Percentiles rank a stretch among this genome's conserved stretches.
phyloP scores from a whole-genome alignment of 1,284 basidiomycete species.

The Phylloboletellus chloephorus region DNA sequence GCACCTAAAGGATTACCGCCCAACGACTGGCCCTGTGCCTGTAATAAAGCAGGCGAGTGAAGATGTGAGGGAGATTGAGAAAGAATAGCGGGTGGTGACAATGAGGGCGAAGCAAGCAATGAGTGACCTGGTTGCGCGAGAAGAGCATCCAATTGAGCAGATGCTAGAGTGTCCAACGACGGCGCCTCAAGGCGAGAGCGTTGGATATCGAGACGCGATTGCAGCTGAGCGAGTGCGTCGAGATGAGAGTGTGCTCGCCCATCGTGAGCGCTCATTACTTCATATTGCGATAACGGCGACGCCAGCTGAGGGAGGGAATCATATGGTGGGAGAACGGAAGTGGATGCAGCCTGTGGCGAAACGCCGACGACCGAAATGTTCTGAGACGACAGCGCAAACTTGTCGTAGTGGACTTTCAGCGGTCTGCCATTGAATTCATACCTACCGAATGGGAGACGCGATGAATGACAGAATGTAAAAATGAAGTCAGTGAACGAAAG shows the following conservation, averaged over 20 bases:
- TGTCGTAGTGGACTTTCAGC: constrained; percentile 85
- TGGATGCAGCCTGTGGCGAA: constrained; percentile 15
- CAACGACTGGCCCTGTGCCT: constrained; percentile 20
- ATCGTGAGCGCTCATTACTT: constrained; percentile 27
- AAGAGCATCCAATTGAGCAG: constrained; percentile 27
- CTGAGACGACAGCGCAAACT: constrained; percentile 48
- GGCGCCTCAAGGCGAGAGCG: constrained; percentile 25
- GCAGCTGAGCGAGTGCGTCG: constrained; percentile 21
- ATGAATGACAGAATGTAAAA: too few species aligned
- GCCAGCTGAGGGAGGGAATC: constrained; percentile 26
- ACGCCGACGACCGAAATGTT: constrained; percentile 25
- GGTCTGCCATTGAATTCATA: constrained; percentile 83
- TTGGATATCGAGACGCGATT: constrained; percentile 24
- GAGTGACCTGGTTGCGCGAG: constrained; percentile 22
- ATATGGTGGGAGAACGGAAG: constrained; percentile 22
- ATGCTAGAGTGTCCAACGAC: constrained; percentile 19
- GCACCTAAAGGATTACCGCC: constrained; percentile 14
- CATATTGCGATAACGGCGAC: constrained; percentile 25
- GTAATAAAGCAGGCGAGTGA: constrained; percentile 19
- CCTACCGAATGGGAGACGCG: constrained; percentile 34
- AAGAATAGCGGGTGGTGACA: constrained; percentile 14
- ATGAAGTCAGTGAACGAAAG: too few species aligned
- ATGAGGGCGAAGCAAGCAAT: constrained; percentile 25
- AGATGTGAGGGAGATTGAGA: constrained; percentile 23
- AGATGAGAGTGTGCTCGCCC: constrained; percentile 18